Evolutionary conservation across 2,329 filamentous ascomycete genomes (phyloP).

Genomic region (Rutstroemia sp.): DNA sequence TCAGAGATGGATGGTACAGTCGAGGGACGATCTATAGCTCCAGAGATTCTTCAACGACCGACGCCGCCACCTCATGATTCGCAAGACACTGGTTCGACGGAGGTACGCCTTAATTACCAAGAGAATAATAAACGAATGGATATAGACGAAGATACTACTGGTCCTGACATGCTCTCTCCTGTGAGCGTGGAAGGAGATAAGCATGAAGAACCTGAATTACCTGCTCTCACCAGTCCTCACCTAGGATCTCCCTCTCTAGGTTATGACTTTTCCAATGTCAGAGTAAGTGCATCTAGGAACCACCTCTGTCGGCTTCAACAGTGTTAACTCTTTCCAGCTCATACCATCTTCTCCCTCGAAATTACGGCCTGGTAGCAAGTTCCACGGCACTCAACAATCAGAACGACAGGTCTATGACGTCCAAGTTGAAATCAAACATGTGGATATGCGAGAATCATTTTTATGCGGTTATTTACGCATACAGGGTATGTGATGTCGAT

Average conservation of each 20-base stretch:
- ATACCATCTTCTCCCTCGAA: conserved; percentile 76
- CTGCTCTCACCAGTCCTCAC: conserved; percentile 26
- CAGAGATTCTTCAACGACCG: conserved; percentile 25
- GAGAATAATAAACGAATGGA: conserved; percentile 34
- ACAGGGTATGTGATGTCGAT: conserved; percentile 57
- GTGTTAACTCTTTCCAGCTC: conserved; percentile 18
- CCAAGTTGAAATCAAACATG: conserved; percentile 93
- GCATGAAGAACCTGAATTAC: conserved; percentile 30
- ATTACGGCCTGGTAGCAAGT: conserved; percentile 79
- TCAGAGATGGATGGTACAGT: conserved; percentile 28
- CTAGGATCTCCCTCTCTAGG: conserved; percentile 39
- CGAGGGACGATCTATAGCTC: conserved; percentile 23
- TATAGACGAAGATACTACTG: conserved; percentile 32
- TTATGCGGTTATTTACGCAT: conserved; percentile 93
- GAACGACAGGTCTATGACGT: conserved; percentile 92
- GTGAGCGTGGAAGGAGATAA: conserved; percentile 34
- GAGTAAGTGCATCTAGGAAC: conserved; percentile 38
- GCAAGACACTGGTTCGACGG: conserved; percentile 22
- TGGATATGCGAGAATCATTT: conserved; percentile 89
- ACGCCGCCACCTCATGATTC: conserved; percentile 24
- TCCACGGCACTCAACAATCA: conserved; percentile 85
- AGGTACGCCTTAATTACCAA: conserved; percentile 30
- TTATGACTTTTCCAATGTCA: conserved; percentile 46
- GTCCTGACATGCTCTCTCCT: conserved; percentile 28
- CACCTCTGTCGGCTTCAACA: neutral